Evolutionary conservation across 306 rosid genomes (phyloP).

Genomic region (Castanea sativa): DNA sequence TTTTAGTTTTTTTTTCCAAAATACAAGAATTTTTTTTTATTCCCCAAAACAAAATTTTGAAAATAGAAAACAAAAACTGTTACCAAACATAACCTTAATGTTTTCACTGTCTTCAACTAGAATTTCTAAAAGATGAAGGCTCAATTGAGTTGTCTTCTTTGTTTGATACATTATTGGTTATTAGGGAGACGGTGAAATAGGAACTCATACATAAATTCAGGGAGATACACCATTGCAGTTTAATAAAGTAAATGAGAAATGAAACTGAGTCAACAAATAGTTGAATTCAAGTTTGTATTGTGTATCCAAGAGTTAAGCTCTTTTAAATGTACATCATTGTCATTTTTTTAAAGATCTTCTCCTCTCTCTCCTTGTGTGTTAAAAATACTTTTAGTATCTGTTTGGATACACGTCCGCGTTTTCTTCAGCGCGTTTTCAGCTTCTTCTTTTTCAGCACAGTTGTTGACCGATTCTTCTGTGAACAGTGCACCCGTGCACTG

Average conservation of each 20-base stretch:
- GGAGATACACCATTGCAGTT: slow-evolving; percentile 50
- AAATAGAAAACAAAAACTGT: too few species aligned
- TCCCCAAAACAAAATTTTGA: too few species aligned
- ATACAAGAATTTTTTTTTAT: too few species aligned
- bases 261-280: neutral
- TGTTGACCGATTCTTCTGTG: too few species aligned
- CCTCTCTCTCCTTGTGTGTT: accelerated
- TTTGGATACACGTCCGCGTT: too few species aligned
- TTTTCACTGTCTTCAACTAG: slow-evolving; percentile 17
- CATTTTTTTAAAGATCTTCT: too few species aligned
- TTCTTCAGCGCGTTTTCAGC: too few species aligned
- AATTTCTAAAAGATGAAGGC: slow-evolving; percentile 24
- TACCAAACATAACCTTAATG: too few species aligned
- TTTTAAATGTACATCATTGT: accelerated
- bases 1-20: neutral
- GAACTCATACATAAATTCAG: slow-evolving; percentile 86
- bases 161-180: slow-evolving; percentile 28
- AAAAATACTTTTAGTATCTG: too few species aligned
- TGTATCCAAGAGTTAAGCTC: accelerated
- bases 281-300: neutral
- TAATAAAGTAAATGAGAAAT: slow-evolving; percentile 12
- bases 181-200: slow-evolving; percentile 62
- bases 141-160: slow-evolving; percentile 30
- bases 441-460: too few species aligned
- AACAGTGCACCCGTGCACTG: too few species aligned